Conservation (phyloP, 805 yeast species). For the Ogataea chonburiensis region DNA sequence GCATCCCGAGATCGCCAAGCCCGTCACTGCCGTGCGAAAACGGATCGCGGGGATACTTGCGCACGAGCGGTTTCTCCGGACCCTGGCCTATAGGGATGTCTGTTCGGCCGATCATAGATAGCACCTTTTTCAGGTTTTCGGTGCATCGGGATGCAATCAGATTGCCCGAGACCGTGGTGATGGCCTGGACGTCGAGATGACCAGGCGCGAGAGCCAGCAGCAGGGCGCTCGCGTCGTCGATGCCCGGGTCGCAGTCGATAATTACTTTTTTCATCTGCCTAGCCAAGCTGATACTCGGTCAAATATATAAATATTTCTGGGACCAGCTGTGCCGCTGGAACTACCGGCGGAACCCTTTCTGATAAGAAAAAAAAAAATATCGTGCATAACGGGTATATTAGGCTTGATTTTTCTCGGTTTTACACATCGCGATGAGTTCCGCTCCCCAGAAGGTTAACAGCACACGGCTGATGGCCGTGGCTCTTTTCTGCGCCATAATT, state of each 20-base stretch:
- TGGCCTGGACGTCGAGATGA: slow-evolving; percentile 26
- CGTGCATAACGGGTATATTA: slow-evolving; percentile 1
- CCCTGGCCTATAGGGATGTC: slow-evolving; percentile 31
- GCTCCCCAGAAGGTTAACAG: slow-evolving; percentile 19
- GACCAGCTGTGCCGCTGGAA: slow-evolving; percentile 10
- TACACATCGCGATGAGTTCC: too few species aligned
- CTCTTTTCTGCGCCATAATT: slow-evolving; percentile 25
- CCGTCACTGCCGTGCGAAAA: slow-evolving; percentile 30
- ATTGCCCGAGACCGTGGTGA: slow-evolving; percentile 32
- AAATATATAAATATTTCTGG: too few species aligned
- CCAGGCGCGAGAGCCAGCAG: slow-evolving; percentile 26
- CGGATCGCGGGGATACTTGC: slow-evolving; percentile 29
- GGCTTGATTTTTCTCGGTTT: too few species aligned
- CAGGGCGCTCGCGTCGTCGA: slow-evolving; percentile 29
- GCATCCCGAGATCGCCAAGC: slow-evolving; percentile 24
- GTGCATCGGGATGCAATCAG: slow-evolving; percentile 25
- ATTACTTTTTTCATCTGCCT: slow-evolving; percentile 19
- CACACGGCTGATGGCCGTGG: slow-evolving; percentile 21
- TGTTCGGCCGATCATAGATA: slow-evolving; percentile 19
- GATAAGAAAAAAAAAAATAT: not conserved
- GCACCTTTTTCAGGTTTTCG: slow-evolving; percentile 22
- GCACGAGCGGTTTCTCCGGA: slow-evolving; percentile 28
- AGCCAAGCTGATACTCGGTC: too few species aligned
- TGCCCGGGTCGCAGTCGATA: slow-evolving; percentile 32
- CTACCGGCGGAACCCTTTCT: slow-evolving; percentile 6